These are phyloP conservation scores for Remersonia thermophila DNA, from an alignment of 2,329 filamentous ascomycete species.

Conservation along the genomic window DNA sequence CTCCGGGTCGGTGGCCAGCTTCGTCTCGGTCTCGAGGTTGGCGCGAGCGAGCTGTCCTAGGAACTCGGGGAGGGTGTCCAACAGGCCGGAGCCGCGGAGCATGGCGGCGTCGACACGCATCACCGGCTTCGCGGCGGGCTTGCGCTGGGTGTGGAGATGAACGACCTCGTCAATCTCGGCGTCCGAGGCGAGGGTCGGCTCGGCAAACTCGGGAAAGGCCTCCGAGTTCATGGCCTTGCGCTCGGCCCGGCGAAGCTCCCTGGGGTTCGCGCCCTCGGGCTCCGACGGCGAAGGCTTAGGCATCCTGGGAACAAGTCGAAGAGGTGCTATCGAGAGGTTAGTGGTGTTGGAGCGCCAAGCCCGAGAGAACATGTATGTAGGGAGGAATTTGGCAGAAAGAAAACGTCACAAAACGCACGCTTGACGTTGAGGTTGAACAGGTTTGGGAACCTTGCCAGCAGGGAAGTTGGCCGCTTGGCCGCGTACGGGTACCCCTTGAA, in stretches of 20 bases:
- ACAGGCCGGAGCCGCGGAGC: constrained; percentile 14
- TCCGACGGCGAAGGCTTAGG: constrained; percentile 4
- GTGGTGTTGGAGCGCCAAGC: too few relatives aligned
- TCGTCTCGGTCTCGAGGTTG: constrained; percentile 12
- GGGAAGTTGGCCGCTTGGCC: constrained; percentile 7
- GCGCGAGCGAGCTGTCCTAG: constrained; percentile 15
- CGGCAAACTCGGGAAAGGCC: constrained; percentile 13
- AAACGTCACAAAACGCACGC: constrained; percentile 2
- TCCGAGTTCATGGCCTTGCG: constrained; percentile 10
- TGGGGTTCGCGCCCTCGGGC: constrained; percentile 7
- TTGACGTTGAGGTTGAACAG: constrained; percentile 14
- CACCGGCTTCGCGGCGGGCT: constrained; percentile 9
- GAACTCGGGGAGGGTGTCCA: constrained; percentile 17
- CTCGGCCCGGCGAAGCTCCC: constrained; percentile 7
- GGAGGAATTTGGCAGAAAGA: too few relatives aligned
- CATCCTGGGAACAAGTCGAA: constrained; percentile 10
- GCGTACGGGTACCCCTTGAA: constrained; percentile 10
- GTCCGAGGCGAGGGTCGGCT: constrained; percentile 14
- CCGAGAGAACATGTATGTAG: too few relatives aligned
- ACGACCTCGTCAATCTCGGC: constrained; percentile 16
- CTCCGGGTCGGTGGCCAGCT: constrained; percentile 11
- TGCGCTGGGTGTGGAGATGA: constrained; percentile 8
- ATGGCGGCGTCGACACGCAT: constrained; percentile 15
- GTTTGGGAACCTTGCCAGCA: constrained; percentile 12
- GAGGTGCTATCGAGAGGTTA: constrained; percentile 6